These are phyloP conservation scores for Xylaria curta DNA, from an alignment of 495 filamentous ascomycete genomes.

Conservation along the genomic window DNA sequence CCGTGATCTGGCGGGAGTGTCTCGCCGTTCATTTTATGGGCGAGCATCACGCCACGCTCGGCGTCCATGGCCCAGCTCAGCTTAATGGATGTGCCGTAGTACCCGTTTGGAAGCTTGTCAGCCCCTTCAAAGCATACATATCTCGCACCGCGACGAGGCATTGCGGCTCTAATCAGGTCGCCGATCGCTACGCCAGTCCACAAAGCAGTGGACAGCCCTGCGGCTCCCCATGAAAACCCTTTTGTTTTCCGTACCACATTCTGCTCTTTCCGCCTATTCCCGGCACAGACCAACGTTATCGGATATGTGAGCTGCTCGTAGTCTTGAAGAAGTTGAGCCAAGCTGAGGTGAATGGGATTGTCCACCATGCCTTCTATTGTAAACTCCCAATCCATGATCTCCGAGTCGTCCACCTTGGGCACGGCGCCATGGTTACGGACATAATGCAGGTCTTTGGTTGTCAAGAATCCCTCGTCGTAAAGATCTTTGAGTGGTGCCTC, in stretches of 20 bases:
- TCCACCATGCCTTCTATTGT: slow-evolving; percentile 86
- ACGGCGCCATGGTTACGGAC: slow-evolving; percentile 96
- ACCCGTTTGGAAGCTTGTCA: slow-evolving; percentile 87
- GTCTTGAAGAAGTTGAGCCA: slow-evolving; percentile 75
- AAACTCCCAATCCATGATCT: slow-evolving; percentile 83
- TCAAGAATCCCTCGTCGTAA: slow-evolving; percentile 88
- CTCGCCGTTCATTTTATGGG: slow-evolving; percentile 94
- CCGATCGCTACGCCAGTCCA: slow-evolving; percentile 85
- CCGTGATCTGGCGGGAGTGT: slow-evolving; percentile 85
- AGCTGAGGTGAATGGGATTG: slow-evolving; percentile 72
- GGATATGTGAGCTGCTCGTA: slow-evolving; percentile 88
- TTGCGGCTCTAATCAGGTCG: slow-evolving; percentile 73
- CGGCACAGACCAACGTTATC: slow-evolving; percentile 91
- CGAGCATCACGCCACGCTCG: slow-evolving; percentile 86
- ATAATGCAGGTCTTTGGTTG: slow-evolving; percentile 90
- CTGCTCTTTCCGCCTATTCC: slow-evolving; percentile 93
- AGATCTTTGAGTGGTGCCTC: slow-evolving; percentile 84
- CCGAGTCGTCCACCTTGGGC: slow-evolving; percentile 73
- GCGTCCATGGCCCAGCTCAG: slow-evolving; percentile 88
- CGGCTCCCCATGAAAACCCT: slow-evolving; percentile 95
- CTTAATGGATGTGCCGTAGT: slow-evolving; percentile 89
- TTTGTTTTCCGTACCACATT: slow-evolving; percentile 91
- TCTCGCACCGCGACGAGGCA: slow-evolving; percentile 71
- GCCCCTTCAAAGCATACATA: slow-evolving; percentile 96
- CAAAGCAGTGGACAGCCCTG: slow-evolving; percentile 85